A percentile compares a stretch with the other conserved stretches of the same genome.
These are phyloP conservation scores for Clonostachys byssicola DNA, from an alignment of 2,329 filamentous ascomycete species.

Conservation along the genomic window DNA sequence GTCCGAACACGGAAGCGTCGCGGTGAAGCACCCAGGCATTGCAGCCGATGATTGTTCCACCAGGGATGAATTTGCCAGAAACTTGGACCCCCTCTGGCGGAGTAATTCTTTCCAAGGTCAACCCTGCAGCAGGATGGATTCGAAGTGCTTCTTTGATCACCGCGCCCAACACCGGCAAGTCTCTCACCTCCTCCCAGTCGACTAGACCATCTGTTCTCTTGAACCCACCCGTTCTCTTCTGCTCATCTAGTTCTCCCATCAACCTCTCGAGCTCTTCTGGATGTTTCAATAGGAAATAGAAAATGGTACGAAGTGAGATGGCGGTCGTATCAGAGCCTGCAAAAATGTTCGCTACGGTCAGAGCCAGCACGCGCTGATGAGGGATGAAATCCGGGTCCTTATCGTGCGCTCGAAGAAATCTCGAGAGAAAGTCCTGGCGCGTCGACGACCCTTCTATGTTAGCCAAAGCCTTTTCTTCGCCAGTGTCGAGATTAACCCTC, in stretches of 20 bases:
- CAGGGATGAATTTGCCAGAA: slow-evolving; percentile 19
- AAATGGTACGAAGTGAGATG: slow-evolving; percentile 35
- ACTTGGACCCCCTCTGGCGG: slow-evolving; percentile 37
- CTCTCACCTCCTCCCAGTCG: no score
- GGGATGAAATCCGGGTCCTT: slow-evolving; percentile 34
- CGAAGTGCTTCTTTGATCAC: slow-evolving; percentile 49
- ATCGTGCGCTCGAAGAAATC: slow-evolving; percentile 26
- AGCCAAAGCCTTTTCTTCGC: slow-evolving; percentile 1
- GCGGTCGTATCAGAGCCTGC: slow-evolving; percentile 41
- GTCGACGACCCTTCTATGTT: not conserved
- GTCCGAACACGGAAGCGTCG: slow-evolving; percentile 21
- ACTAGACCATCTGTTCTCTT: slow-evolving; percentile 28
- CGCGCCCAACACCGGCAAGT: slow-evolving; percentile 42
- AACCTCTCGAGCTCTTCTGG: slow-evolving; percentile 12
- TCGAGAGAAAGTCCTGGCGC: slow-evolving; percentile 8
- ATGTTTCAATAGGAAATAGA: slow-evolving; percentile 36
- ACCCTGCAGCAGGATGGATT: slow-evolving; percentile 40
- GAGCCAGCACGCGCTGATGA: slow-evolving; percentile 20
- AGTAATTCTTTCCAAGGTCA: slow-evolving; percentile 44
- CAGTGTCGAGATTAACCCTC: slow-evolving; percentile 33
- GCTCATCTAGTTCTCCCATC: slow-evolving; percentile 11
- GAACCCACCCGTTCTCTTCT: slow-evolving; percentile 16
- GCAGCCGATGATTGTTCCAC: slow-evolving; percentile 23
- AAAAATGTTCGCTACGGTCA: slow-evolving; percentile 22
- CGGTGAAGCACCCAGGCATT: slow-evolving; percentile 28